These are phyloP conservation scores for Rosa persica DNA, from an alignment of 306 rosid species.

Conservation along the genomic window DNA sequence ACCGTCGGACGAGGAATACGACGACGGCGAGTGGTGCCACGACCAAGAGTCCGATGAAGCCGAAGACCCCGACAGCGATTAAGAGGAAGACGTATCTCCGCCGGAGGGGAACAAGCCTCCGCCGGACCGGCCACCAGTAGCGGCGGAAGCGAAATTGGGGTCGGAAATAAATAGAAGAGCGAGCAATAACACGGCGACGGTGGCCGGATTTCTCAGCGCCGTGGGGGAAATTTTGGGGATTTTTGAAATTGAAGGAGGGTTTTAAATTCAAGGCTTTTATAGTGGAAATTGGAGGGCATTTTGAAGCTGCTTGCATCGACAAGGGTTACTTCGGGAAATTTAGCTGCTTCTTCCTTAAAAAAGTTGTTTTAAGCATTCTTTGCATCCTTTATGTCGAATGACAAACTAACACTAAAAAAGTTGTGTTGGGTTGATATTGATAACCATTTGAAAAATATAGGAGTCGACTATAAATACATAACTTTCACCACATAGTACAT, in stretches of 20 bases:
- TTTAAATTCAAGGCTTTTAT: background rate
- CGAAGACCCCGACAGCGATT: background rate
- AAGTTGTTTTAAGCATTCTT: too few species aligned
- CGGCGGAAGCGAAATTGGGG: slow-evolving; percentile 61
- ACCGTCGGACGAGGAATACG: background rate
- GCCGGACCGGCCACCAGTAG: slow-evolving; percentile 85
- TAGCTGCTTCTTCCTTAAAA: too few species aligned
- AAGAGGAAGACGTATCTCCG: slow-evolving; percentile 31
- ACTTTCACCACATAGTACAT: too few species aligned
- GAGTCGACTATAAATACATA: too few species aligned
- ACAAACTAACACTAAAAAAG: too few species aligned
- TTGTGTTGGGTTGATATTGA: too few species aligned
- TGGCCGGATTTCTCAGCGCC: slow-evolving; percentile 66
- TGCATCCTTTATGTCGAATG: too few species aligned
- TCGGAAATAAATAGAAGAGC: slow-evolving; percentile 62
- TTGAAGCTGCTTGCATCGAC: too few species aligned
- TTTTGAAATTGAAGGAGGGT: background rate
- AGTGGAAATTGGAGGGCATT: background rate
- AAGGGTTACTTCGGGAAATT: too few species aligned
- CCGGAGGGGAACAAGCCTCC: slow-evolving; percentile 51
- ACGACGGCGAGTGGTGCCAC: background rate
- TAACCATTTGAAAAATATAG: too few species aligned
- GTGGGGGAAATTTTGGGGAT: background rate
- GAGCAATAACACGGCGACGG: slow-evolving; percentile 48
- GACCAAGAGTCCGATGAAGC: background rate